Evolutionary conservation across 495 filamentous ascomycete genomes (phyloP), one percentile per base, ranked within the genome.

Genomic region (Hyaloscypha variabilis): DNA sequence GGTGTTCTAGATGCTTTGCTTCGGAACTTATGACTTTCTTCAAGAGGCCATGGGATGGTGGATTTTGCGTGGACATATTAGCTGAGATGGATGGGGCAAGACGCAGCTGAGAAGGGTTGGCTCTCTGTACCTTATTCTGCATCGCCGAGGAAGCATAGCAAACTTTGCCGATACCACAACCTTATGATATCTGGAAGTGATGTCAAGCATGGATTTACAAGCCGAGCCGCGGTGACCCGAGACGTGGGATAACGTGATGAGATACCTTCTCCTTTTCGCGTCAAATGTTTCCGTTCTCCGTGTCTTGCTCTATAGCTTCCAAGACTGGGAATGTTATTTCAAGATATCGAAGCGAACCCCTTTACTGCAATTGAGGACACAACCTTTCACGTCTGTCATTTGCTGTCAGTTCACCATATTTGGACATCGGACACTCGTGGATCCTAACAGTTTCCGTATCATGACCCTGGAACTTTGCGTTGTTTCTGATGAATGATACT

Each of bases 1-100:
- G 75, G 96, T 99, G 73, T 99, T 98, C 85, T 99, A 95, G 64
- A 73, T 69, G 63, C 21, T 59, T 23, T 25, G 30, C n/a, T 66
- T 36, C 53, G 42, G 53, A 29, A 42, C 26, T 69, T 57, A 60
- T 62, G 53, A 65, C 55, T 55, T 60, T 64, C 39, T 65, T 65
- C 61, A 62, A 64, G 55, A 62, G 49, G 67, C 64, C 59, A 69
- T 68, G 65, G 68, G 59, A 63, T 58, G 60, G 66, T 65, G 64
- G 70, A 61, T 72, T 69, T 67, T 72, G 70, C 67, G 50, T 66
- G 66, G 51, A 28, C 21, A 54, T 23, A 25, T 24, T 54, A 23
- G 51, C 51, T 54, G 51, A 54, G 51, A 28, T 54, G 25, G 51
- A 54, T 24, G 51, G 51, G 54, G 24, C 60, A 68, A 52, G 54